Base-by-base conservation (phyloP, 495 filamentous ascomycete genomes). In the Saxophila tyrrhenica region DNA sequence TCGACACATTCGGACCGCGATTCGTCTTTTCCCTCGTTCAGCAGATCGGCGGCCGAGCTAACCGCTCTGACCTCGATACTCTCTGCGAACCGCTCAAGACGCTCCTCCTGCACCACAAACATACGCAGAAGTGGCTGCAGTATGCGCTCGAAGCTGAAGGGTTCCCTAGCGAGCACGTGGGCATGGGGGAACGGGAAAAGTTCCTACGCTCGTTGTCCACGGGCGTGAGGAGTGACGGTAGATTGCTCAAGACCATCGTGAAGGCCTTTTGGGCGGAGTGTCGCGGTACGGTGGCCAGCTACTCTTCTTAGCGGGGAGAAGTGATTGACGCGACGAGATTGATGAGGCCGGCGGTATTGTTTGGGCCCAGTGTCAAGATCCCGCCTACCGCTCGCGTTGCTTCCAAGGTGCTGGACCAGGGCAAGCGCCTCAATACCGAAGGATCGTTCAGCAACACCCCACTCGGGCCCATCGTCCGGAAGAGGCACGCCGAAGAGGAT, bases 21-120 rank as follows among this genome's bases (percentile, higher is more conserved):
- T 38, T 59, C 15, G 24, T 51, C 1, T 17, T 15, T 46, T 72
- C 78, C 0, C 70, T 91, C 1, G 70, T 86, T 16, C 69, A 69
- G n/a, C 87, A 84, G 59, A 77, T 89, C 50, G 80, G 83, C 15
- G 90, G 90, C 1, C 77, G 77, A 35, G 88, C 83, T 35, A 76
- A 81, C 2, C 75, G 89, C 45, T 87, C 83, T 50, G 89, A 95
- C 60, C 70, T 95, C 0, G 83, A 88, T 48, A 79, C 74, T 57
- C 73, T 95, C 5, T 78, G 75, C 52, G 86, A 91, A 44, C 86
- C 86, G 24, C 74, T 95, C 17, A 85, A 86, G 69, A 85, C 82
- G 58, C 69, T 92, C 2, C 72, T 94, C 2, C 77, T 79, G 52
- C 73, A 78, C 29, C 79, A 88, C 19, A 72, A 77, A n/a, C 65